Percentiles rank a stretch among this genome's conserved stretches.
These are phyloP conservation scores for Sphaerulina musiva DNA, from an alignment of 2,329 filamentous ascomycete species.

Conservation along the genomic window DNA sequence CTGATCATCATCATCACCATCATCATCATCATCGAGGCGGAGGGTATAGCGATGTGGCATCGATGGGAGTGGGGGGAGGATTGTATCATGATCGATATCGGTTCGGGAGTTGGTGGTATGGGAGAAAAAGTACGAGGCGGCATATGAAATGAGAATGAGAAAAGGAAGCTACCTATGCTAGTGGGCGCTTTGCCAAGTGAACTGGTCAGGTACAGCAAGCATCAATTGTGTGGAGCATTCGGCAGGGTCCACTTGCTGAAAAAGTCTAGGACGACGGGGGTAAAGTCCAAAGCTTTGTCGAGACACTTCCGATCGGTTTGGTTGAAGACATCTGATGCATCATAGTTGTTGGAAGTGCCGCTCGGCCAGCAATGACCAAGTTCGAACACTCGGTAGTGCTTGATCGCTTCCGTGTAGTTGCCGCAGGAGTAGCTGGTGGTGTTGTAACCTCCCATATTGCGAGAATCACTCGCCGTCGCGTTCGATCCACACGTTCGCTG, in stretches of 20 bases:
- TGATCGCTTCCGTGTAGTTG: constrained; percentile 31
- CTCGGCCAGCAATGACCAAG: constrained; percentile 41
- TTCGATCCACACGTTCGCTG: constrained; percentile 30
- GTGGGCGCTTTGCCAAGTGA: too few species aligned
- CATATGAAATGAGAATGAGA: background rate
- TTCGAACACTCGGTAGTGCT: constrained; percentile 37
- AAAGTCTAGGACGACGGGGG: constrained; percentile 25
- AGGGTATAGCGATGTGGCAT: background rate
- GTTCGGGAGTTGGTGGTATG: constrained; percentile 13
- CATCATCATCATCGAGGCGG: too few species aligned
- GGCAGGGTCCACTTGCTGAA: constrained; percentile 24
- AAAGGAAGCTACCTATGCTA: too few species aligned
- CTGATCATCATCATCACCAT: background rate
- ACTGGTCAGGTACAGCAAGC: too few species aligned
- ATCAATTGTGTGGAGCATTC: constrained; percentile 17
- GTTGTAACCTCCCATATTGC: constrained; percentile 27
- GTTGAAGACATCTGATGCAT: constrained; percentile 16
- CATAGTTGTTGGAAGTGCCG: constrained; percentile 18
- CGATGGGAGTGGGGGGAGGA: background rate
- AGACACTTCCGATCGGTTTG: constrained; percentile 15
- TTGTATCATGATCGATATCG: constrained; percentile 11
- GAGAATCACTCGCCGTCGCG: constrained; percentile 24
- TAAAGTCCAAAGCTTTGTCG: constrained; percentile 23
- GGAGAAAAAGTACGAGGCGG: constrained; percentile 1
- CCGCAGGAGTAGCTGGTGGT: constrained; percentile 28